phyloP scores from a whole-genome alignment of 2,329 filamentous ascomycete genomes.

The Ophiosphaerella narmari region DNA sequence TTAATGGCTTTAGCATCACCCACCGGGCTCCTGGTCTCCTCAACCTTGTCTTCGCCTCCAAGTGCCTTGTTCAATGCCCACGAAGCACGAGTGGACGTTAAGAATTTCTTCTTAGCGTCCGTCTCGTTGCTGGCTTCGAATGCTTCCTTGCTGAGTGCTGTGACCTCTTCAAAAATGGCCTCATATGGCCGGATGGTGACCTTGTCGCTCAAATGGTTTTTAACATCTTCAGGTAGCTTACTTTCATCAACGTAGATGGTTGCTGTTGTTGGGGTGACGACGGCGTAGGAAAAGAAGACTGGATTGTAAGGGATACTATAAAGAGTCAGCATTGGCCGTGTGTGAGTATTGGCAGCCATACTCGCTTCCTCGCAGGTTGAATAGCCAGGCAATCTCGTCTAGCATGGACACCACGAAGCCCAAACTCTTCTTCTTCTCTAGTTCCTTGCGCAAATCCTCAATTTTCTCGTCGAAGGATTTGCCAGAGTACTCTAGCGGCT shows the following conservation, averaged over 20 bases:
- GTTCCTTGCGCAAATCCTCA: constrained; percentile 82
- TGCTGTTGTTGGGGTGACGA: constrained; percentile 75
- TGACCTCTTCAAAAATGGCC: constrained; percentile 78
- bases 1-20: constrained; percentile 93
- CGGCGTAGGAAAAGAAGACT: constrained; percentile 96
- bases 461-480: constrained; percentile 85
- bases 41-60: constrained; percentile 82
- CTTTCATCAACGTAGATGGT: constrained; percentile 83
- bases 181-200: constrained; percentile 82
- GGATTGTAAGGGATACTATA: constrained; percentile 88
- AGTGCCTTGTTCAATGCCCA: constrained; percentile 90
- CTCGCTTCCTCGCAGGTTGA: constrained; percentile 92
- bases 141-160: constrained; percentile 59
- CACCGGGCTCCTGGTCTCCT: constrained; percentile 85
- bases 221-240: constrained; percentile 73
- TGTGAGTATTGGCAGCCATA: constrained; percentile 37
- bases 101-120: constrained; percentile 64
- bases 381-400: constrained; percentile 98
- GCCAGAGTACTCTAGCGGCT: constrained; percentile 75
- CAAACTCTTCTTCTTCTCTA: constrained; percentile 85
- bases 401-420: constrained; percentile 93
- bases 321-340: constrained; percentile 9
- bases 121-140: constrained; percentile 42
- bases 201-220: constrained; percentile 69
- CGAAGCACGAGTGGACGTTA: constrained; percentile 86